phyloP scores from a whole-genome alignment of 2,329 filamentous ascomycete genomes.

The Cladosporium sp. region DNA sequence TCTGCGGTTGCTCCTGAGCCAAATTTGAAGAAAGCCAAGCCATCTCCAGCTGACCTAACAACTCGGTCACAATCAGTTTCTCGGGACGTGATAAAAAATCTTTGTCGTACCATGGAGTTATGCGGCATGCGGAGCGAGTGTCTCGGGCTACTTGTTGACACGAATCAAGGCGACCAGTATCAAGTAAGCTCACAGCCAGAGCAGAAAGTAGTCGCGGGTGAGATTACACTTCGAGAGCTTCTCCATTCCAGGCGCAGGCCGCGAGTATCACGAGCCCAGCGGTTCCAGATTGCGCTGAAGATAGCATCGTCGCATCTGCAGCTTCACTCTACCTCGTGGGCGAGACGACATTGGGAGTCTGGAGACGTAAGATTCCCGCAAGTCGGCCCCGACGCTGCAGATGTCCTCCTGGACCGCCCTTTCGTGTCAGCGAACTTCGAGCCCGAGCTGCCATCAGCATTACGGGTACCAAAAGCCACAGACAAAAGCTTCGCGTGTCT shows the following conservation, averaged over 20 bases:
- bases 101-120: slow-evolving; percentile 16
- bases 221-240: slow-evolving; percentile 5
- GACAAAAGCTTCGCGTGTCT: slow-evolving; percentile 23
- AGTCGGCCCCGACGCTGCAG: not conserved
- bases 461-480: not conserved
- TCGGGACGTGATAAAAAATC: slow-evolving; percentile 13
- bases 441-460: not conserved
- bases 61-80: not conserved
- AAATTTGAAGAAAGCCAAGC: not conserved
- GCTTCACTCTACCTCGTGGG: slow-evolving; percentile 22
- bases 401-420: slow-evolving; percentile 18
- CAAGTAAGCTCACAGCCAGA: slow-evolving; percentile 17
- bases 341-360: slow-evolving; percentile 23
- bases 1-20: not conserved
- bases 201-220: slow-evolving; percentile 14
- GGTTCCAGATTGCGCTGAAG: slow-evolving; percentile 19
- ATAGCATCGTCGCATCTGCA: slow-evolving; percentile 23
- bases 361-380: slow-evolving; percentile 21
- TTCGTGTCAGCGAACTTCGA: slow-evolving; percentile 22
- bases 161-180: slow-evolving; percentile 12
- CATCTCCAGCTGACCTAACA: not conserved
- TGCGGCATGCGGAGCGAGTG: slow-evolving; percentile 16
- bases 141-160: slow-evolving; percentile 15
- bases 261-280: not conserved
- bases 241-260: not conserved